These are phyloP conservation scores for Typha latifolia DNA, from an alignment of 176 grass and related monocot genomes.

Conservation along the genomic window DNA sequence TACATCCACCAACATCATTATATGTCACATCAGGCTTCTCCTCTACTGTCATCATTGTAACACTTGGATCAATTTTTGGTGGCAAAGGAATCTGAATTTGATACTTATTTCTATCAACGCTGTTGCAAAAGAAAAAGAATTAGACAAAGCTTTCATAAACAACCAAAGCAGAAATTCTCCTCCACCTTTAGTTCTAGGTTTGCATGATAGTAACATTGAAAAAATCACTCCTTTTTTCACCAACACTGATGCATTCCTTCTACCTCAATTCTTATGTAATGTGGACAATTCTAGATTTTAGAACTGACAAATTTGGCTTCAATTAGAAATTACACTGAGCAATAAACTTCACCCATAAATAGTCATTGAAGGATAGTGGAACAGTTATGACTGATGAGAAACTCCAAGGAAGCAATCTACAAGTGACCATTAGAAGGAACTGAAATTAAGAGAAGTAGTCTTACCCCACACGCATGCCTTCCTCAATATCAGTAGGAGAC, in stretches of 20 bases:
- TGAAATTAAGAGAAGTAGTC: background rate
- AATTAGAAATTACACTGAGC: too few species aligned
- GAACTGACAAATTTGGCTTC: too few species aligned
- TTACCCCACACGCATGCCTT: slow-evolving; percentile 96
- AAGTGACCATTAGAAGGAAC: slow-evolving; percentile 4
- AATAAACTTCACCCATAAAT: too few species aligned
- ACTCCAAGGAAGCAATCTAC: too few species aligned
- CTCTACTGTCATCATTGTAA: slow-evolving; percentile 98
- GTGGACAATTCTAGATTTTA: too few species aligned
- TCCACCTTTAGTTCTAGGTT: background rate
- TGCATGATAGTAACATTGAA: too few species aligned
- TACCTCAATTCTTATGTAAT: too few species aligned
- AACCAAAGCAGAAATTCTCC: background rate
- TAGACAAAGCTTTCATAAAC: background rate
- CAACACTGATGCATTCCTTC: too few species aligned
- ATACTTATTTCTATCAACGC: slow-evolving; percentile 89
- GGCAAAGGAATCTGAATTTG: slow-evolving; percentile 91
- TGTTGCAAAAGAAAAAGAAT: slow-evolving; percentile 28
- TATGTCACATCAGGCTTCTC: slow-evolving; percentile 96
- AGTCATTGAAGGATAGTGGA: too few species aligned
- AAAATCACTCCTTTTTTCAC: too few species aligned
- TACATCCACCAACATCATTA: slow-evolving; percentile 90
- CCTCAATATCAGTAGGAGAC: slow-evolving; percentile 90
- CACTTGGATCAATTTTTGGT: slow-evolving; percentile 89
- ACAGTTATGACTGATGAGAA: too few species aligned